A percentile compares a stretch with the other conserved stretches of the same genome.
Conservation (phyloP, 2,329 filamentous ascomycete genomes). For the Aurifilum marmelostoma region DNA sequence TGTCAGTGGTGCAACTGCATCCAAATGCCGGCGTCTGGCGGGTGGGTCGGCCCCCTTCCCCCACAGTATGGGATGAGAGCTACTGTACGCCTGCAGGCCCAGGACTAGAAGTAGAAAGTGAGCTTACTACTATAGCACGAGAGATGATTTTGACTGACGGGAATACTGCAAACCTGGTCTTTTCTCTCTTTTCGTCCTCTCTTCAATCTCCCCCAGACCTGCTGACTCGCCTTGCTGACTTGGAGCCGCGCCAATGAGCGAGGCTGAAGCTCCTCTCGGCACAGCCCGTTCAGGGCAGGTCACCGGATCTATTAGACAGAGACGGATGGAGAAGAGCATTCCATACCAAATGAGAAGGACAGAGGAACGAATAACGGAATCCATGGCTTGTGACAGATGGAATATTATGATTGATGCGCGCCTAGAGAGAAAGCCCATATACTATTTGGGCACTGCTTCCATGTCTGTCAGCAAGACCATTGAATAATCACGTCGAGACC, state of each 20-base stretch:
- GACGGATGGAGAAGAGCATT: not conserved
- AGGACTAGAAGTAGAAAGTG: not conserved
- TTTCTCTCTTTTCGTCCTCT: not conserved
- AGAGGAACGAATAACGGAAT: no score
- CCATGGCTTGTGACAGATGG: not conserved
- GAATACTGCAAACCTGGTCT: not conserved
- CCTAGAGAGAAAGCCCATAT: not conserved
- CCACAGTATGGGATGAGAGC: not conserved
- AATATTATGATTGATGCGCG: not conserved
- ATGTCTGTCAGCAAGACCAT: not conserved
- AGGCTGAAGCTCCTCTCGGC: not conserved
- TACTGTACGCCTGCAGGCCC: not conserved
- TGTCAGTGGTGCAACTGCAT: constrained; percentile 3
- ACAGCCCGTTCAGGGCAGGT: not conserved
- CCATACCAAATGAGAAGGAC: not conserved
- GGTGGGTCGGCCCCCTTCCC: not conserved
- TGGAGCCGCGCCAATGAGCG: constrained; percentile 2
- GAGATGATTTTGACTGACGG: not conserved
- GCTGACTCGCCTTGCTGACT: not conserved
- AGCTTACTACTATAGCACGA: not conserved
- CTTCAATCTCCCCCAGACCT: not conserved
- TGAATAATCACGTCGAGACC: not conserved
- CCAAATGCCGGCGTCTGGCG: not conserved
- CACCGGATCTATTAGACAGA: not conserved
- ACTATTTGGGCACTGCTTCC: not conserved